These are phyloP conservation scores for Tephrocybe sp. DNA, from an alignment of 768 basidiomycete species.

Conservation along the genomic window DNA sequence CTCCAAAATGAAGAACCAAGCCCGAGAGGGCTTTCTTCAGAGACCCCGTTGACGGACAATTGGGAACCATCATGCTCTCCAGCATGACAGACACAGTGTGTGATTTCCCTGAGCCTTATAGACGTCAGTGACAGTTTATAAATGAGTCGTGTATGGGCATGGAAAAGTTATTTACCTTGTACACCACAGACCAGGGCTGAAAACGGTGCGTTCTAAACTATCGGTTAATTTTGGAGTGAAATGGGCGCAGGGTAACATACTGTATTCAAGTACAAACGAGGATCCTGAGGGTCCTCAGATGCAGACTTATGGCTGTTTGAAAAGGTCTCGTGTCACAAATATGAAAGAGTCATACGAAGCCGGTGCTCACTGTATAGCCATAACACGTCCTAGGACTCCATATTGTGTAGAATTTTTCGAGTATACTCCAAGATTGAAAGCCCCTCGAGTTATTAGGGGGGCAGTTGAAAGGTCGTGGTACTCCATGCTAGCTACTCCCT, in stretches of 20 bases:
- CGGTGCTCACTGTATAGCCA: slow-evolving; percentile 42
- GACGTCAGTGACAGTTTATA: background rate
- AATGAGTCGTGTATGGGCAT: background rate
- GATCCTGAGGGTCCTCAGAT: slow-evolving; percentile 30
- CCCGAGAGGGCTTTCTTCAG: slow-evolving; percentile 56
- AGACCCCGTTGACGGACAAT: slow-evolving; percentile 45
- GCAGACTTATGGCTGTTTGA: slow-evolving; percentile 32
- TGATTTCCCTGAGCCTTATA: slow-evolving; percentile 64
- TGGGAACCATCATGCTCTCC: slow-evolving; percentile 67
- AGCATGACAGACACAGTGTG: slow-evolving; percentile 68
- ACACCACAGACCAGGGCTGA: slow-evolving; percentile 77
- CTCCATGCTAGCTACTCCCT: background rate
- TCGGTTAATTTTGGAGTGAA: background rate
- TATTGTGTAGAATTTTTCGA: slow-evolving; percentile 46
- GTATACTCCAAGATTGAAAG: slow-evolving; percentile 33
- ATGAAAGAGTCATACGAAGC: background rate
- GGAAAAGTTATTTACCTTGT: slow-evolving; percentile 45
- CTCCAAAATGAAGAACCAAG: slow-evolving; percentile 67
- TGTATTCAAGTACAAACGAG: slow-evolving; percentile 65
- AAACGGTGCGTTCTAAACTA: slow-evolving; percentile 64
- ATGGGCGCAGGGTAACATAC: slow-evolving; percentile 29
- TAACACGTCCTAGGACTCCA: slow-evolving; percentile 54
- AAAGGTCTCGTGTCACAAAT: background rate
- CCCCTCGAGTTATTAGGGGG: slow-evolving; percentile 52
- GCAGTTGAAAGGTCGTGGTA: slow-evolving; percentile 43